phyloP scores from a whole-genome alignment of 1,284 basidiomycete species.

The Ustilago crameri region DNA sequence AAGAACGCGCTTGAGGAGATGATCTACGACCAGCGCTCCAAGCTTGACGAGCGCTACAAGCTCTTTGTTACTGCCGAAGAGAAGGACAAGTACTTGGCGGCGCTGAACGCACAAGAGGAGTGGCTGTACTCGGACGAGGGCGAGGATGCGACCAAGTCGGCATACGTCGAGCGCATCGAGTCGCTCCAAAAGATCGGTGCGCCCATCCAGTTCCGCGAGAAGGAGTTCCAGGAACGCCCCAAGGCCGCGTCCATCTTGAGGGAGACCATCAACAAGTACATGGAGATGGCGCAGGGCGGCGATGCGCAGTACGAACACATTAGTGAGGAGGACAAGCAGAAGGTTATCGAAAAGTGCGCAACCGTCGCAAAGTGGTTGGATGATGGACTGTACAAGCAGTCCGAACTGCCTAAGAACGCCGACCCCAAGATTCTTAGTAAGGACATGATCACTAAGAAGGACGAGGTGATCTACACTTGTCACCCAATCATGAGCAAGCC shows the following conservation, averaged over 20 bases:
- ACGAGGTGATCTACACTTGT: conserved; percentile 63
- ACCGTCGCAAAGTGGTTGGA: conserved; percentile 66
- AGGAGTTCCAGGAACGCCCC: conserved; percentile 64
- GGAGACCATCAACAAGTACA: conserved; percentile 66
- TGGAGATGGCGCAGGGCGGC: conserved; percentile 60
- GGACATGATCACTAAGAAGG: conserved; percentile 65
- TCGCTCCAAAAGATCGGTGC: conserved; percentile 62
- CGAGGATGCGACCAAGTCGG: conserved; percentile 66
- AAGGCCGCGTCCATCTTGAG: conserved; percentile 64
- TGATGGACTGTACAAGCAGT: conserved; percentile 65
- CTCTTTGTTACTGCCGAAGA: conserved; percentile 62
- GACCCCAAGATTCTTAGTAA: conserved; percentile 64
- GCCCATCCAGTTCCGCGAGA: conserved; percentile 61
- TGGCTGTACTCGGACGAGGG: conserved; percentile 68
- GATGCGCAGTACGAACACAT: conserved; percentile 66
- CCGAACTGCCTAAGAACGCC: conserved; percentile 66
- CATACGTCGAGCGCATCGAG: conserved; percentile 63
- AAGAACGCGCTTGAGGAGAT: conserved; percentile 68
- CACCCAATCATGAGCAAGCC: conserved; percentile 63
- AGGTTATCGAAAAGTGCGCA: conserved; percentile 66
- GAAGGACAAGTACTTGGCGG: conserved; percentile 64
- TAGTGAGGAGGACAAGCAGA: conserved; percentile 66
- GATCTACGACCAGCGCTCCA: conserved; percentile 67
- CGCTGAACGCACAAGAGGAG: conserved; percentile 64
- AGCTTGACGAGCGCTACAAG: conserved; percentile 65